Conservation (phyloP, 257 asterid genomes). For the Fraxinus cuspidata region DNA sequence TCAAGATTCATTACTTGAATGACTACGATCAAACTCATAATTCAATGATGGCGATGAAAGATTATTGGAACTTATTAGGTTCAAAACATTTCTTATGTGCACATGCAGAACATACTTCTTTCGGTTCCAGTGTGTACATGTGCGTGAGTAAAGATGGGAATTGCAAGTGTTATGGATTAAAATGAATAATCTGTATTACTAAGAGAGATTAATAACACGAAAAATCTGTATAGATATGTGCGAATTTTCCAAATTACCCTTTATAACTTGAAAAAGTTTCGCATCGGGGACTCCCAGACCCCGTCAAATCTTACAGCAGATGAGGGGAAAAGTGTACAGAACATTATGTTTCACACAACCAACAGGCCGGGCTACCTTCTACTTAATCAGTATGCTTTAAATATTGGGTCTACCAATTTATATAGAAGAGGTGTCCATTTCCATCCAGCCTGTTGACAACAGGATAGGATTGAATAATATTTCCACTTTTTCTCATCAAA, state of each 20-base stretch:
- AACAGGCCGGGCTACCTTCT: background rate
- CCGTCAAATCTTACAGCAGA: no score
- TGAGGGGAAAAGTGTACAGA: no score
- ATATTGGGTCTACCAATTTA: background rate
- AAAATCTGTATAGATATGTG: no score
- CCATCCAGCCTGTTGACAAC: background rate
- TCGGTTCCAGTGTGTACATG: background rate
- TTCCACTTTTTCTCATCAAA: background rate
- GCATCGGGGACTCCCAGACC: no score
- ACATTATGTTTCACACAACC: no score
- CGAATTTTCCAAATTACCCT: no score
- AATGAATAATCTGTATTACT: no score
- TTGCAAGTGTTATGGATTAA: background rate
- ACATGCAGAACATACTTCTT: background rate
- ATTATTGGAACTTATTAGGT: background rate
- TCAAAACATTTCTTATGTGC: no score
- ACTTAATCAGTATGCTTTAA: background rate
- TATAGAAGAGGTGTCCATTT: background rate
- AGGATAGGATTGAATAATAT: background rate
- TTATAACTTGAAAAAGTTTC: no score
- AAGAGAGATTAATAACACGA: no score
- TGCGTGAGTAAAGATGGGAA: background rate
- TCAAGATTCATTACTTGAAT: background rate
- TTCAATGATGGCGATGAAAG: background rate
- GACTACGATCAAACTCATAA: background rate